Evolutionary conservation across 2,329 filamentous ascomycete genomes (phyloP), one percentile per base, ranked within the genome.

Genomic region (Colletotrichum falcatum): DNA sequence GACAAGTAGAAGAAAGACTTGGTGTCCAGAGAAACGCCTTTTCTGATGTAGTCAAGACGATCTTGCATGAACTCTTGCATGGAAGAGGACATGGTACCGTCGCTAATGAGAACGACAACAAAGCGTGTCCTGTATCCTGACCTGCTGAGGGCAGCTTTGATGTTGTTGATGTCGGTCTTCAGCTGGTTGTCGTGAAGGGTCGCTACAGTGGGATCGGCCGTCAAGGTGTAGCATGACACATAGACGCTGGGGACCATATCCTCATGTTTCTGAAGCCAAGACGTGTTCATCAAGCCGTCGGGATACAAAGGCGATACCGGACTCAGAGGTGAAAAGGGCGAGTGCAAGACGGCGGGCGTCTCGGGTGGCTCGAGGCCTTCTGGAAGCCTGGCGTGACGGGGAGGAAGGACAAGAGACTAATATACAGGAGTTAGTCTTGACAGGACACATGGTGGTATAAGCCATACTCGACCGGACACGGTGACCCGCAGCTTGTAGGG

Each of bases 191-290:
- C 95, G 73, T 92, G 88, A n/a, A 94, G 81, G 6, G 91, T 93
- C 64, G 91, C 90, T 69, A 91, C 88, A n/a, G 89, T 91, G 0
- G 89, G 84, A 76, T 97, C 92, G 28, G 90, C 88, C 5, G 88
- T 89, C 67, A 98, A 88, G 44, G 88, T 87, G 78, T 97, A 97
- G 81, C 97, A 96, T 74, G 91, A 92, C 39, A 97, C 80, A 74
- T 94, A 91, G 33, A 94, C 87, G 72, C 94, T 92, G 1, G 95
- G 95, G 28, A 98, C 87, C 23, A 94, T 85, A 61, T 92, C 85
- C 77, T 97, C 95, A 79, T 98, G 95, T 79, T 98, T 99, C 70
- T 89, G 88, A 65, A 97, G 85, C 95, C 95, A 99, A 71, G 89
- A 82, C 26, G 91, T 87, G 71, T 94, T 90, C 78, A 98, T 90